Percentiles rank a stretch among this genome's conserved stretches.
phyloP scores from a whole-genome alignment of 1,284 basidiomycete genomes.

The Phlebopus sp. region DNA sequence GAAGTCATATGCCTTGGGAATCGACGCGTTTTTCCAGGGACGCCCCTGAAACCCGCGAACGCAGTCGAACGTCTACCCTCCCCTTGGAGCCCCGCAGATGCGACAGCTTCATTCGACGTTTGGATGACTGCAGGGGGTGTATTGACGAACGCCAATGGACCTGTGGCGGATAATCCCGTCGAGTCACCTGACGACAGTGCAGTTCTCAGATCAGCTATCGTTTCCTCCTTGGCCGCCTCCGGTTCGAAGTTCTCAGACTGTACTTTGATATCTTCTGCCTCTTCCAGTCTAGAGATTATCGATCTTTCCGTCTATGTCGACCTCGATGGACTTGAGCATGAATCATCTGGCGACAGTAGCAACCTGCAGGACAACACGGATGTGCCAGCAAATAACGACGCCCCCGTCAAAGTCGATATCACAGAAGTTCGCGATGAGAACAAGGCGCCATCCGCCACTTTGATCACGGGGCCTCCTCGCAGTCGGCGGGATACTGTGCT shows the following conservation, averaged over 20 bases:
- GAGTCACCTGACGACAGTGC: neutral
- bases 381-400: neutral
- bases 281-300: conserved; percentile 13
- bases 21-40: conserved; percentile 8
- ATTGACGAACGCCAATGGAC: conserved; percentile 19
- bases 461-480: conserved; percentile 7
- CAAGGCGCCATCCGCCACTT: conserved; percentile 4
- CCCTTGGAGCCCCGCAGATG: conserved; percentile 29
- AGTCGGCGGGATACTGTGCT: conserved; percentile 18
- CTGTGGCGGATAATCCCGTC: neutral
- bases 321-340: conserved; percentile 9
- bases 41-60: conserved; percentile 6
- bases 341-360: neutral
- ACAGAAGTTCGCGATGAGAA: conserved; percentile 6
- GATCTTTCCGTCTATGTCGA: conserved; percentile 21
- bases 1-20: conserved; percentile 23
- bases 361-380: neutral
- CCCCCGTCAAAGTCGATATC: neutral
- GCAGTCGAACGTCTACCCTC: conserved; percentile 24
- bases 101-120: conserved; percentile 10
- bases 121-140: conserved; percentile 26
- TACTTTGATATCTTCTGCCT: conserved; percentile 14
- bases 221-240: conserved; percentile 1
- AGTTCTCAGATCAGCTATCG: neutral
- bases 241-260: conserved; percentile 5